Evolutionary conservation across 257 asterid genomes (phyloP), one percentile per base, ranked within the genome.

Genomic region (Solanum bulbocastanum): DNA sequence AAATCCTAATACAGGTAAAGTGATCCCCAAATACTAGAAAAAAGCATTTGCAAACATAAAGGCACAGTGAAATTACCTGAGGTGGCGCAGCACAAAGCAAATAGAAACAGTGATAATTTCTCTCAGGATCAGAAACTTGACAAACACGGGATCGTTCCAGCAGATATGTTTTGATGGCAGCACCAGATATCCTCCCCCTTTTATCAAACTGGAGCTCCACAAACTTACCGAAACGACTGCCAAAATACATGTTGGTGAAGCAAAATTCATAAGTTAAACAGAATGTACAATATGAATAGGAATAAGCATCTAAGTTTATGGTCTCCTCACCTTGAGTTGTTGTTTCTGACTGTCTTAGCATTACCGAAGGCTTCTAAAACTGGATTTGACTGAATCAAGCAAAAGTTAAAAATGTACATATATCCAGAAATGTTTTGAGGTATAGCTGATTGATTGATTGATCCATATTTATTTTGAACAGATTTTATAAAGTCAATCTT

Each of bases 1-100:
- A 82, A 82, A 82, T 82, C 69, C 42, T 49, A 18, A 82, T 81
- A 82, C 14, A 82, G 86, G 69, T 49, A 18, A 82, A 82, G 44
- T 82, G 7, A n/a, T 10, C 86, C 69, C 86, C 10, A 30, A 82
- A 27, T 82, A 30, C 11, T 82, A 49, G 86, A 82, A 49, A 30
- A 49, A 49, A 32, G 58, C 44, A 82, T 82, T 49, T 49, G 42
- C 86, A 49, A 82, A 82, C 44, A 49, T 16, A 10, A 52, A 82
- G 42, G 86, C 32, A 49, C 42, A 49, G 69, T 30, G 10, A 36
- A 10, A 76, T 30, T 92, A 95, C 99, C 98, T 94, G 93, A 32
- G 89, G 87, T 88, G 99, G 98, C 83, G 99, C 99, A 93, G 97
- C 93, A 93, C 99, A 96, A 86, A 96, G 94, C 98, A 96, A 93